Conservation (phyloP, 345 rosid genomes). For the Isatis tinctoria region DNA sequence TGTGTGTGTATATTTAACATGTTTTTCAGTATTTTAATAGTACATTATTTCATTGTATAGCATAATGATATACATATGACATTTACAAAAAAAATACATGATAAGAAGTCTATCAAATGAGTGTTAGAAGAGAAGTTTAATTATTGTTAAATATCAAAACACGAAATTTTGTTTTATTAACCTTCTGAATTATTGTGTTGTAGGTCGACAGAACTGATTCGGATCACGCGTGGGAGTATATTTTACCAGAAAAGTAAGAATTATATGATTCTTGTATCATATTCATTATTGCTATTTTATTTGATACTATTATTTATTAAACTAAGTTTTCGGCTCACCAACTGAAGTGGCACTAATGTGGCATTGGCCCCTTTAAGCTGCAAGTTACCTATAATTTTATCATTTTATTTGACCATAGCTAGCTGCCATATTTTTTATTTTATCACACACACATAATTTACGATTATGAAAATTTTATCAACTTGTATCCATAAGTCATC, state of each 20-base stretch:
- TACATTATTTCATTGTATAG: background rate
- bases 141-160: background rate
- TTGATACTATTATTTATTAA: no score
- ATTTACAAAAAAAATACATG: background rate
- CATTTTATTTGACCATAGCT: no score
- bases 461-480: no score
- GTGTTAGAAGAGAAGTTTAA: background rate
- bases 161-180: background rate
- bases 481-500: no score
- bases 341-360: constrained; percentile 21
- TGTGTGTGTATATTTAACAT: background rate
- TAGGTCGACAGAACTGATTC: background rate
- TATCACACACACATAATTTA: no score
- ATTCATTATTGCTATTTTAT: background rate
- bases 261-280: background rate
- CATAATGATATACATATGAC: background rate
- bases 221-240: background rate
- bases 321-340: background rate
- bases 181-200: background rate
- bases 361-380: background rate
- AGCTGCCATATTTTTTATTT: no score
- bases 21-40: background rate
- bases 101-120: background rate
- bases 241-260: background rate
- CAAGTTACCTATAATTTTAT: no score